Base-by-base conservation (phyloP, 202 grass and related monocot species). In the Panicum hallii region DNA sequence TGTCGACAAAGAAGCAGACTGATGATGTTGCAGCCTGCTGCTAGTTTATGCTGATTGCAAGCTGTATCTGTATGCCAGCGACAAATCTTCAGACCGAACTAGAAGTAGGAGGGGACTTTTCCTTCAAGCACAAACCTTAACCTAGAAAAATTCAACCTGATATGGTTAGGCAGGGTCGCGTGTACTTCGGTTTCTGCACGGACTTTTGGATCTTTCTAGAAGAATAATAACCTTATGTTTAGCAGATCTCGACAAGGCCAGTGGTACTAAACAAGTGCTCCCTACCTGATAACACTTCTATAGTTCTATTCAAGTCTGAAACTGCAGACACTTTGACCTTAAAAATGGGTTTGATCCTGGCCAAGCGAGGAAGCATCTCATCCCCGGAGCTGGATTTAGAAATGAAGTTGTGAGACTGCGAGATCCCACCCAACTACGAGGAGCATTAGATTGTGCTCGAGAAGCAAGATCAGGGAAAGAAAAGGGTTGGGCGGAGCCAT, bases 41-140 rank as follows among this genome's bases (percentile, higher is more conserved):
- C 9, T 43, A 19, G 10, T 13, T 22, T 52, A 70, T 5, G 72
- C 63, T 19, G 42, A n/a, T 53, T 40, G 34, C 54, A 30, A 71
- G 44, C 68, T 71, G 53, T 55, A 81, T 42, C 41, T 15, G 65
- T 54, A 55, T 20, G 36, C 16, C 8, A 40, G 36, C 86, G 1
- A 78, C 54, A 14, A 50, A 55, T 44, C 6, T 17, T 23, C 34
- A 45, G 2, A 48, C 70, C 9, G 34, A 44, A 30, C 46, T 26
- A 30, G 5, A 42, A 42, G 11, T 4, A 47, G 12, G 22, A 65
- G 54, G 45, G 23, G 58, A 36, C 82, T 80, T 45, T 84, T 67
- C 45, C 61, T 61, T 85, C 8, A 81, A 85, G 70, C 63, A 81
- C 53, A 70, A 63, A 68, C 19, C 11, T 50, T 58, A 22, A 63